phyloP scores from a whole-genome alignment of 306 rosid genomes.

The Lathyrus oleraceus region DNA sequence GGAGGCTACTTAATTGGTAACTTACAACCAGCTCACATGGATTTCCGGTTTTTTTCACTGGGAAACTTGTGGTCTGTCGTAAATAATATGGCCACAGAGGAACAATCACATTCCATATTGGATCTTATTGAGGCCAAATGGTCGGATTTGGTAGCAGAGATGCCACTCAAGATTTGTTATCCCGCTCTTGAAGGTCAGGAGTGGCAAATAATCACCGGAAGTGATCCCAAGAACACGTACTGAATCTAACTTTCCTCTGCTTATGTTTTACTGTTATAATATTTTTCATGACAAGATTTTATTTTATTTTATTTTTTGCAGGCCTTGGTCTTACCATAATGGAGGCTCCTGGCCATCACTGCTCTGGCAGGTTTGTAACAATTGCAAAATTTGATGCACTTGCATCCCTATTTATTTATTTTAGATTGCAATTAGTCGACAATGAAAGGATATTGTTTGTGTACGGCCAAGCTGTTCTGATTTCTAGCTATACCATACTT shows the following conservation, averaged over 20 bases:
- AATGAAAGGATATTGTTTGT: not conserved
- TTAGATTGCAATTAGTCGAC: not conserved
- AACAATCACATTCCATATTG: constrained; percentile 77
- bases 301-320: constrained; percentile 41
- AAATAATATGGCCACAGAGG: constrained; percentile 62
- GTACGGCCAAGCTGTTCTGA: constrained; percentile 5
- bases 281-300: constrained; percentile 27
- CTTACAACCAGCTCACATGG: constrained; percentile 97
- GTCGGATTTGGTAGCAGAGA: constrained; percentile 80
- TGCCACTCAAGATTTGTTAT: constrained; percentile 88
- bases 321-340: constrained; percentile 92
- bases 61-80: constrained; percentile 82
- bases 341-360: constrained; percentile 94
- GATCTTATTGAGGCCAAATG: constrained; percentile 86
- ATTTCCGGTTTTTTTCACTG: constrained; percentile 81
- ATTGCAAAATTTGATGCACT: constrained; percentile 7
- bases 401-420: not conserved
- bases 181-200: constrained; percentile 89
- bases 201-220: constrained; percentile 87
- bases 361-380: constrained; percentile 79
- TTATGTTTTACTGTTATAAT: not conserved
- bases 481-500: not conserved
- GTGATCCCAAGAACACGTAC: constrained; percentile 90
- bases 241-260: constrained; percentile 28
- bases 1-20: constrained; percentile 89